Conservation (phyloP, 2,329 filamentous ascomycete genomes). For the Exophiala sp. region DNA sequence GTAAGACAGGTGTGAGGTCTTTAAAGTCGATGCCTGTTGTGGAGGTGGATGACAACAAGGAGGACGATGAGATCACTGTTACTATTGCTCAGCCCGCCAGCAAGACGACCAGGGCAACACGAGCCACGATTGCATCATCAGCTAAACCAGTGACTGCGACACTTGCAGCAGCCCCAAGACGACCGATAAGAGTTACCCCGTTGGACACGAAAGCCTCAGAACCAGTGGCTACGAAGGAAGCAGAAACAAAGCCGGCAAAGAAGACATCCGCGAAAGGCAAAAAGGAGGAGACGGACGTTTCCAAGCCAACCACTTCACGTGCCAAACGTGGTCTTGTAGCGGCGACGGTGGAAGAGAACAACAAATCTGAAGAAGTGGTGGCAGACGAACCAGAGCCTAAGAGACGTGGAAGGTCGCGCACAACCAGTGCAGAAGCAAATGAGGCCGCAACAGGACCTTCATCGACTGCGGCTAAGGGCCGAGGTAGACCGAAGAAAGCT, state of each 20-base stretch:
- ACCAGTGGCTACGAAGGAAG: conserved; percentile 3
- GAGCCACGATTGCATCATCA: conserved; percentile 3
- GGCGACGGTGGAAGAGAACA: conserved; percentile 7
- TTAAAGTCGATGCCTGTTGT: neutral
- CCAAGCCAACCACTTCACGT: conserved; percentile 15
- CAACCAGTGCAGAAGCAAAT: conserved; percentile 9
- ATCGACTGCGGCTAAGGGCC: conserved; percentile 24
- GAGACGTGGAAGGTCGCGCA: conserved; percentile 13
- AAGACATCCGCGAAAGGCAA: conserved; percentile 17
- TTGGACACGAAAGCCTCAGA: conserved; percentile 12
- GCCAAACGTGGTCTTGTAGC: conserved; percentile 10
- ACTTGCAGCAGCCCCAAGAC: conserved; percentile 26
- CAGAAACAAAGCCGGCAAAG: conserved; percentile 12
- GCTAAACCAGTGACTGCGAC: conserved; percentile 3
- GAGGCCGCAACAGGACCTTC: neutral
- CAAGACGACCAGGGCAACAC: conserved; percentile 9
- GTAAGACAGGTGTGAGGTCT: neutral
- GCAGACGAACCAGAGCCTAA: conserved; percentile 12
- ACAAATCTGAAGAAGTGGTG: conserved; percentile 1
- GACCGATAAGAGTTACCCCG: conserved; percentile 28
- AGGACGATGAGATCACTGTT: conserved; percentile 8
- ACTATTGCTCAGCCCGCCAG: neutral
- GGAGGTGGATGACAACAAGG: neutral
- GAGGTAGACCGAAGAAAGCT: conserved; percentile 31
- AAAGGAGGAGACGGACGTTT: conserved; percentile 11